Base-by-base conservation (phyloP, 2,329 filamentous ascomycete genomes). In the Paracamarosporium sp. region DNA sequence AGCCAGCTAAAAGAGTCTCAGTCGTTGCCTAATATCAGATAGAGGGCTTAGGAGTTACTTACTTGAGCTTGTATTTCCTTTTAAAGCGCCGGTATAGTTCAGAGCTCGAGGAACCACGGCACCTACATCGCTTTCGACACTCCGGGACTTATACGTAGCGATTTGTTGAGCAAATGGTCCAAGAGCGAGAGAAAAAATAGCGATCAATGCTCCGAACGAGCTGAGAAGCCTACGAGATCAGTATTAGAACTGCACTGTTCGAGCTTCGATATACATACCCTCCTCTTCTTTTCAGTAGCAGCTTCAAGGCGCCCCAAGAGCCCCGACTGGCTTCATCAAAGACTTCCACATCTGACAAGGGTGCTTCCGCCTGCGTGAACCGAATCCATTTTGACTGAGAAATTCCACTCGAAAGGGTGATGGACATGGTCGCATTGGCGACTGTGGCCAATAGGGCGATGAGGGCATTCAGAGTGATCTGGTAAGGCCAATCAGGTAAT, bases 291-390 rank as follows among this genome's bases (percentile, higher is more conserved):
- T 41, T 60, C 11, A 41, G n/a, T 11, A 62, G 30, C 47, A 62
- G 33, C 44, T 57, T 62, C 28, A 55, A 38, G 24, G 50, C 44
- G 15, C 59, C 59, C 53, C 59, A 62, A 5, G 59, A 55, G n/a
- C 59, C 59, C 38, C 59, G 59, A 55, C 57, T 62, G 13, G 59
- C 59, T 24, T 62, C 59, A 43, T 60, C 59, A 25, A 62, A 62
- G 13, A 33, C 51, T 27, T 62, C 59, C 35, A 62, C 56, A 15
- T 62, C 59, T 8, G 59, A 62, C 12, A 62, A 28, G 5, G 59
- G 57, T 36, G 40, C 40, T 9, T 50, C 41, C 27, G 41, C 31
- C 33, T 50, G 25, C 27, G 57, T 62, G 57, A 62, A 62, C 7
- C 46, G 46, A 27, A 62, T 60, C 57, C 59, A 62, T 38, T 62